phyloP scores from a whole-genome alignment of 2,329 filamentous ascomycete species.

The Proliferodiscus dingleyae region DNA sequence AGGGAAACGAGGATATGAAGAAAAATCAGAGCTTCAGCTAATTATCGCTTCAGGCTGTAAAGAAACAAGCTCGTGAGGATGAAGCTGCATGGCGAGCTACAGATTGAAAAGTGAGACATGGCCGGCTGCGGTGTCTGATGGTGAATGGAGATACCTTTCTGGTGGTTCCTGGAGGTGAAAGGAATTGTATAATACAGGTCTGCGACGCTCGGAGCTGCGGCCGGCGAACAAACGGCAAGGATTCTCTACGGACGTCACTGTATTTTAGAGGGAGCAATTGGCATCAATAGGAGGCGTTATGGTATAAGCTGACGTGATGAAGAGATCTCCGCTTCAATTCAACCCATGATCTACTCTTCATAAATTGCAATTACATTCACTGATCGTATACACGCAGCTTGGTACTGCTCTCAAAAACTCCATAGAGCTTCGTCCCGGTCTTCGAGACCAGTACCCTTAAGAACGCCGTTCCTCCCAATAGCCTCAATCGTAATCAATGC shows the following conservation, averaged over 20 bases:
- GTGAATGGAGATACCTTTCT: too few relatives aligned
- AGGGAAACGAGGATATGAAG: background rate
- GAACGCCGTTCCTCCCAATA: background rate
- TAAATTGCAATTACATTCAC: constrained; percentile 5
- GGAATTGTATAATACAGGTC: background rate
- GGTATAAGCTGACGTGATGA: too few relatives aligned
- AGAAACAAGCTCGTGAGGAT: background rate
- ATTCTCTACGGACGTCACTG: background rate
- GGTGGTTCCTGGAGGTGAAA: background rate
- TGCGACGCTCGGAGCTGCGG: background rate
- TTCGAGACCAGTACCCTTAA: background rate
- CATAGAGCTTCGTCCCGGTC: background rate
- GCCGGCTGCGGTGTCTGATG: too few relatives aligned
- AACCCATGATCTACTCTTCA: background rate
- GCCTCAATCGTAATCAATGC: constrained; percentile 53
- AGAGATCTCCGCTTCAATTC: constrained; percentile 18
- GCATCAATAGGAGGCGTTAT: constrained; percentile 15
- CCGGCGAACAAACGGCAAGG: too few relatives aligned
- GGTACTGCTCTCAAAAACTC: background rate
- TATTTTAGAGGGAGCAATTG: background rate
- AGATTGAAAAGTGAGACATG: background rate
- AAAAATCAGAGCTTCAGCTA: too few relatives aligned
- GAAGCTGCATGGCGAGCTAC: background rate
- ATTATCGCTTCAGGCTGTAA: background rate
- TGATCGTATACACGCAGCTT: constrained; percentile 1